These are phyloP conservation scores for Mycena polygramma DNA, from an alignment of 768 basidiomycete species.

Conservation along the genomic window DNA sequence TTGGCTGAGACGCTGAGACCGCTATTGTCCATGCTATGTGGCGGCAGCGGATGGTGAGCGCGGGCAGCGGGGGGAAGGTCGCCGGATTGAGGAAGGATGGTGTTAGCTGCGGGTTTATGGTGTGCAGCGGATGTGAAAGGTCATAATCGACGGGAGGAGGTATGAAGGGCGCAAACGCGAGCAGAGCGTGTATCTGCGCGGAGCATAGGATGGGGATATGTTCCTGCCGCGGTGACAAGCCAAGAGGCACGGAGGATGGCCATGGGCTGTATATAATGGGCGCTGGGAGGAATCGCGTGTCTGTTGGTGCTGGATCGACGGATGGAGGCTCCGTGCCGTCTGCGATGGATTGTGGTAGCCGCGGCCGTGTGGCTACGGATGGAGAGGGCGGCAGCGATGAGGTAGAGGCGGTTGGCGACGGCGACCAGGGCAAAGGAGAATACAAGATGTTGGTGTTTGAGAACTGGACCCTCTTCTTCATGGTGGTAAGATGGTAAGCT, in stretches of 20 bases:
- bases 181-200: slow-evolving; percentile 57
- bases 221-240: not conserved
- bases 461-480: slow-evolving; percentile 35
- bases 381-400: slow-evolving; percentile 32
- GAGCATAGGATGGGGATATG: slow-evolving; percentile 40
- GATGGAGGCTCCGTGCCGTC: too few species aligned
- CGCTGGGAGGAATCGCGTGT: not conserved
- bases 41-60: slow-evolving; percentile 28
- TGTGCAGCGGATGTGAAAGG: slow-evolving; percentile 25
- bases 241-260: not conserved
- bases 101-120: slow-evolving; percentile 25
- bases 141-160: slow-evolving; percentile 27
- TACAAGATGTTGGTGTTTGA: slow-evolving; percentile 34
- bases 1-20: slow-evolving; percentile 9
- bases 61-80: slow-evolving; percentile 26
- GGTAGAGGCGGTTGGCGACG: slow-evolving; percentile 9
- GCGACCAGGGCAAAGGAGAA: slow-evolving; percentile 33
- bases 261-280: slow-evolving; percentile 29
- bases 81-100: slow-evolving; percentile 32
- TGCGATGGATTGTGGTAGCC: not conserved
- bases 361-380: not conserved
- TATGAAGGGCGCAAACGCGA: slow-evolving; percentile 38
- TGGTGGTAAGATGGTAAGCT: slow-evolving; percentile 5
- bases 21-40: slow-evolving; percentile 23
- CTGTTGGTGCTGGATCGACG: too few species aligned